These are phyloP conservation scores for Lagenidium giganteum DNA, from an alignment of 352 stramenopile species.

Conservation along the genomic window DNA sequence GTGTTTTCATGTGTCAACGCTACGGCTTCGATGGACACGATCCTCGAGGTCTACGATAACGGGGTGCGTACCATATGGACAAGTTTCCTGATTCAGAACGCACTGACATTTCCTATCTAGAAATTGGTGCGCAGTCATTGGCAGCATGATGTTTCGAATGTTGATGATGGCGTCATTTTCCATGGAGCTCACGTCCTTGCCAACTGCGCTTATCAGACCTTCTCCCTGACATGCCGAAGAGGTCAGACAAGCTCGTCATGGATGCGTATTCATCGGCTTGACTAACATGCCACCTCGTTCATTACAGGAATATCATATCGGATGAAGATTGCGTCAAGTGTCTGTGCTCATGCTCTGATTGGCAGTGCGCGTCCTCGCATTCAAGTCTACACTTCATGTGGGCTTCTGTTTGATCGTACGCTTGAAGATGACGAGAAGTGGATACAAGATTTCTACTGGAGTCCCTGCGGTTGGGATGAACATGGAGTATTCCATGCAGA, in stretches of 20 bases:
- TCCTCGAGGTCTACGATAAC: slow-evolving; percentile 38
- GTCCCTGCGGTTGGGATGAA: slow-evolving; percentile 38
- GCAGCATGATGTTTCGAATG: neutral
- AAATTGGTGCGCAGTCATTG: slow-evolving; percentile 1
- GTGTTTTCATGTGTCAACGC: slow-evolving; percentile 43
- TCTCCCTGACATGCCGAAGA: slow-evolving; percentile 8
- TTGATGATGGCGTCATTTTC: slow-evolving; percentile 4
- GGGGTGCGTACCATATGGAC: slow-evolving; percentile 13
- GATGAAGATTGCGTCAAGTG: slow-evolving; percentile 2
- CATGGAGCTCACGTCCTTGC: neutral
- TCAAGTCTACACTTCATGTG: slow-evolving; percentile 45
- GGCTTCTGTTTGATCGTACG: slow-evolving; percentile 32
- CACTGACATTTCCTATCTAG: too few relatives aligned
- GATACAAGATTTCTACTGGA: slow-evolving; percentile 43
- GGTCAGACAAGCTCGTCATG: slow-evolving; percentile 1
- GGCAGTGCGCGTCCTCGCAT: slow-evolving; percentile 25
- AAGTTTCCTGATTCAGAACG: slow-evolving; percentile 1
- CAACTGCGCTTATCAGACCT: slow-evolving; percentile 7
- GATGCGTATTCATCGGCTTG: neutral
- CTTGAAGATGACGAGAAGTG: slow-evolving; percentile 16
- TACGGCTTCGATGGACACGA: slow-evolving; percentile 27
- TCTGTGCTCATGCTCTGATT: neutral
- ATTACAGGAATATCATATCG: slow-evolving; percentile 1
- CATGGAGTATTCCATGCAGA: slow-evolving; percentile 19
- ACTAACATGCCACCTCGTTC: neutral